Percentiles rank a stretch among this genome's conserved stretches.
Evolutionary conservation across 768 basidiomycete genomes (phyloP).

Genomic region (Panaeolus cyanescens): DNA sequence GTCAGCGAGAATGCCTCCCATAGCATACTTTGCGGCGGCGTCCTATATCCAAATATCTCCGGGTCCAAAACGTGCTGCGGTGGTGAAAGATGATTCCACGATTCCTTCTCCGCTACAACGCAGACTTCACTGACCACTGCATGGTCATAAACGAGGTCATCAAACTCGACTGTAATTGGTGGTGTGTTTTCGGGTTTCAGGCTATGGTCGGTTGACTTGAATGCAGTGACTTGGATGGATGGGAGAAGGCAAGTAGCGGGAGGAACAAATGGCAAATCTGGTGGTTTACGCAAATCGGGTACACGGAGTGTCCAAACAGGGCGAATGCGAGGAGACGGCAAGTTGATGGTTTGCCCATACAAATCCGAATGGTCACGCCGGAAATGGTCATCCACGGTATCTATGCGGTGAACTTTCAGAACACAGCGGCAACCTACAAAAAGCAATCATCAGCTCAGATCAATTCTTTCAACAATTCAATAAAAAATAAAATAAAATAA

Average conservation of each 20-base stretch:
- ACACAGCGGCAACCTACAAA: background rate
- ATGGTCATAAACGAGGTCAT: background rate
- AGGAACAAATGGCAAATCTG: conserved; percentile 4
- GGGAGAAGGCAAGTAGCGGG: background rate
- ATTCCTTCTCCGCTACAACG: background rate
- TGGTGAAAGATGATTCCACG: conserved; percentile 16
- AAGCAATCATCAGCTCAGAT: background rate
- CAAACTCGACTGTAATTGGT: background rate
- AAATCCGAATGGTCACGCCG: conserved; percentile 13
- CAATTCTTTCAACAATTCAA: background rate
- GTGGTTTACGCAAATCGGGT: background rate
- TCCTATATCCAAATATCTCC: conserved; percentile 7
- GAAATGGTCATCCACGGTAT: conserved; percentile 17
- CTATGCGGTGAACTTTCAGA: background rate
- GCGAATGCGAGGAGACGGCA: conserved; percentile 13
- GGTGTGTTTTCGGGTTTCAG: background rate
- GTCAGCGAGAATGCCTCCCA: conserved; percentile 20
- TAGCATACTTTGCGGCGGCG: conserved; percentile 17
- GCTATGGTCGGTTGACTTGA: background rate
- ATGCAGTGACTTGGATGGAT: background rate
- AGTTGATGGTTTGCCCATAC: background rate
- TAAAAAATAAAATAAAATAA: conserved; percentile 7
- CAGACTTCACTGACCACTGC: background rate
- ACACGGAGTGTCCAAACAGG: conserved; percentile 12
- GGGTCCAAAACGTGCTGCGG: conserved; percentile 24